Percentiles rank a stretch among this genome's conserved stretches.
These are phyloP conservation scores for Emmonsiellopsis sp. DNA, from an alignment of 2,329 filamentous ascomycete species.

Conservation along the genomic window DNA sequence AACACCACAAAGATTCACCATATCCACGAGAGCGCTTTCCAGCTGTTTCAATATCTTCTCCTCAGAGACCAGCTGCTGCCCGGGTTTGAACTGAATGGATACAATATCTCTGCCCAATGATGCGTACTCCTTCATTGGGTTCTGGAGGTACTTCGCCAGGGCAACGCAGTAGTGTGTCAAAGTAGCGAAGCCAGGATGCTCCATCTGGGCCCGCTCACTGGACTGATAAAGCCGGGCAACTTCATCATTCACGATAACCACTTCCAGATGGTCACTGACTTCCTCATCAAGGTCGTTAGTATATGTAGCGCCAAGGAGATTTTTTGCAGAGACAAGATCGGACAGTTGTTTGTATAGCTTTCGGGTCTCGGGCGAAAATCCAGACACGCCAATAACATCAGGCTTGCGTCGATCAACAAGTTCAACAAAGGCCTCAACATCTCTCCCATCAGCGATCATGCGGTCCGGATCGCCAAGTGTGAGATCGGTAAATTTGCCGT, in stretches of 20 bases:
- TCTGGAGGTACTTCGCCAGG: constrained; percentile 84
- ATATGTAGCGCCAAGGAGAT: constrained; percentile 70
- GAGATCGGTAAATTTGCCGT: constrained; percentile 77
- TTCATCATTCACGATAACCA: constrained; percentile 90
- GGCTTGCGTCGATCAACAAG: constrained; percentile 70
- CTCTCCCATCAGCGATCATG: constrained; percentile 53
- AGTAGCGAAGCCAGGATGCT: constrained; percentile 71
- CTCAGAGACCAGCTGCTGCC: constrained; percentile 77
- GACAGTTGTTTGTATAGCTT: constrained; percentile 74
- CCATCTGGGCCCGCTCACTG: constrained; percentile 65
- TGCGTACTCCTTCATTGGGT: constrained; percentile 92
- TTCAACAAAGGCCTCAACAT: constrained; percentile 63
- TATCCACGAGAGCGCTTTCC: constrained; percentile 96
- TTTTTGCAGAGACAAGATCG: constrained; percentile 65
- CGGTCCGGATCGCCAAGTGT: constrained; percentile 57
- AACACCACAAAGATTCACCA: constrained; percentile 93
- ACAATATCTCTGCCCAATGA: constrained; percentile 79
- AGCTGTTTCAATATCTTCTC: constrained; percentile 80
- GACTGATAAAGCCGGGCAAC: constrained; percentile 94
- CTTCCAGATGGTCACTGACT: constrained; percentile 69
- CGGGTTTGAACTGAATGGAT: constrained; percentile 79
- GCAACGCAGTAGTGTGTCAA: constrained; percentile 84
- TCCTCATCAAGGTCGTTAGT: constrained; percentile 73
- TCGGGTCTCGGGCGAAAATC: constrained; percentile 78
- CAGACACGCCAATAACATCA: constrained; percentile 82